A percentile compares a stretch with the other conserved stretches of the same genome.
Conservation (phyloP, 805 yeast species). For the Candida maesae region DNA sequence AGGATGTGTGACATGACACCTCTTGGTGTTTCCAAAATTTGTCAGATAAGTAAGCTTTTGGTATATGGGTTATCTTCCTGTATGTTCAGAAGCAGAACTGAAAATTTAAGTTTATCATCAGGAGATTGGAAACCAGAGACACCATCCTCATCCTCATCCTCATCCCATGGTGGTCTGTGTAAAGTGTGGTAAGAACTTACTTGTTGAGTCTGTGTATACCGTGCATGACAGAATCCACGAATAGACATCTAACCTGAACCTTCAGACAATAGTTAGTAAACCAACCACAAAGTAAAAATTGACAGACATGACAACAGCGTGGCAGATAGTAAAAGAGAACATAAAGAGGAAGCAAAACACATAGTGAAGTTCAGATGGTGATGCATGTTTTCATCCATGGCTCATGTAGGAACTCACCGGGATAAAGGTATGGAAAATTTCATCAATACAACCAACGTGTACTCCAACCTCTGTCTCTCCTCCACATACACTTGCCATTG, state of each 20-base stretch:
- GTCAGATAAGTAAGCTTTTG: slow-evolving; percentile 46
- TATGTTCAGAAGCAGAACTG: slow-evolving; percentile 98
- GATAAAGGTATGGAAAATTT: slow-evolving; percentile 26
- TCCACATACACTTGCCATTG: too few relatives aligned
- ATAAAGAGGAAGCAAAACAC: neutral
- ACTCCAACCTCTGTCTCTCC: neutral
- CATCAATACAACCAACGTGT: slow-evolving; percentile 21
- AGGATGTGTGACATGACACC: too few relatives aligned
- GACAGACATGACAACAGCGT: too few relatives aligned
- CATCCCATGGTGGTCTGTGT: too few relatives aligned
- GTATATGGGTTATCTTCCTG: slow-evolving; percentile 74
- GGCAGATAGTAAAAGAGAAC: too few relatives aligned
- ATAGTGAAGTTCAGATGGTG: slow-evolving; percentile 79
- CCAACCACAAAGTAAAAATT: too few relatives aligned
- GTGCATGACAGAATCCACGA: too few relatives aligned
- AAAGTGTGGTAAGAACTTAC: neutral
- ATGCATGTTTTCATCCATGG: slow-evolving; percentile 89
- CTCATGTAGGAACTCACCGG: slow-evolving; percentile 60
- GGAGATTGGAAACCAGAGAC: slow-evolving; percentile 10
- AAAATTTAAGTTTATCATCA: slow-evolving; percentile 60
- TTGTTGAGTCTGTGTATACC: too few relatives aligned
- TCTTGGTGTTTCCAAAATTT: too few relatives aligned
- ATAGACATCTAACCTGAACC: too few relatives aligned
- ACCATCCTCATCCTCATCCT: neutral
- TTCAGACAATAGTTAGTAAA: too few relatives aligned